Base-by-base conservation (phyloP, 2,329 filamentous ascomycete genomes). In the Ceratocystis papillata region DNA sequence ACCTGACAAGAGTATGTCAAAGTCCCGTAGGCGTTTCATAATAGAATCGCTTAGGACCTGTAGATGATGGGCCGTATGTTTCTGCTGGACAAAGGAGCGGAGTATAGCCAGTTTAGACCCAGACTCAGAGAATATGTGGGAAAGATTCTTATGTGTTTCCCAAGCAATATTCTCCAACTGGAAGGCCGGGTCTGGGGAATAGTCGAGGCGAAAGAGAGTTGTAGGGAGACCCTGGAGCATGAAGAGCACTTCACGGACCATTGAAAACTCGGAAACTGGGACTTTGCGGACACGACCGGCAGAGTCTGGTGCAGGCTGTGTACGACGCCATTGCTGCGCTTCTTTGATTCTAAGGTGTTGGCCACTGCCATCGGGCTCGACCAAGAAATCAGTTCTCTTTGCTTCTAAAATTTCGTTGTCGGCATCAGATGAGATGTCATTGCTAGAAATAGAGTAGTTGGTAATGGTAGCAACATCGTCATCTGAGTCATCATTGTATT, bases 171-270 rank as follows among this genome's bases (percentile, higher is more conserved):
- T 76, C 0, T 74, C 71, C 30, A 83, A 76, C 66, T 82, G 79
- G 65, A 79, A 82, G 1, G 70, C 71, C 3, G 75, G 71, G 1
- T 75, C 73, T 0, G 78, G 77, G 5, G 73, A 69, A 15, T 76
- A 77, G 62, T 78, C 72, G 2, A 70, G 25, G 66, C 76, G 77
- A 71, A 92, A 96, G 0, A 96, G 72, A 1, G 85, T 87, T 1
- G 88, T 93, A 5, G 86, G 82, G 3, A 94, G 77, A 0, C 92
- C 92, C 65, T 85, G 83, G 0, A 97, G 80, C 89, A 96, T 95
- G 71, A 90, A 93, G 0, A 96, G 78, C 0, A 85, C 83, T 65
- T 97, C 91, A 61, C 90, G 84, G 30, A 92, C 77, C 10, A 86
- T 78, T 69, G 92, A 85, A 1, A 88, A 77, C 73, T 96, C 92